Conservation (phyloP, 441 rosid genomes). For the Heliophila coronopifolia region DNA sequence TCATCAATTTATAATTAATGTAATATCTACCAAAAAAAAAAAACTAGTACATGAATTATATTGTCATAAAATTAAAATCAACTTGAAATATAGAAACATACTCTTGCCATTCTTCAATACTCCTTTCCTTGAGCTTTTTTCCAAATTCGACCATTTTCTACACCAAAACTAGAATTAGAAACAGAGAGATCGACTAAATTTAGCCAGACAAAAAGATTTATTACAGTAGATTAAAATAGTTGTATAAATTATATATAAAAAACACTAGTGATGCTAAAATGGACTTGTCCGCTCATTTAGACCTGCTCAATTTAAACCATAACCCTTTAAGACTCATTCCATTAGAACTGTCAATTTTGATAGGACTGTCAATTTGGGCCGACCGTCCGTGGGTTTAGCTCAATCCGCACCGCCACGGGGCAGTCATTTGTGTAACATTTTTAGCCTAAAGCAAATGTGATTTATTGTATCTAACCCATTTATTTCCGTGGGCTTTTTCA, state of each 20-base stretch:
- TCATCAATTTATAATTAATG: conserved; percentile 93
- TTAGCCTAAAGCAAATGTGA: too few relatives aligned
- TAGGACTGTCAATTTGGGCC: too few relatives aligned
- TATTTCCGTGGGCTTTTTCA: too few relatives aligned
- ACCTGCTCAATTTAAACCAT: too few relatives aligned
- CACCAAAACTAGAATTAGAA: conserved; percentile 24
- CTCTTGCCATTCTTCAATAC: conserved; percentile 84
- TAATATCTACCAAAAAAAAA: conserved; percentile 63
- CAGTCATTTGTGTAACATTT: too few relatives aligned
- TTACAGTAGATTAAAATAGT: background rate
- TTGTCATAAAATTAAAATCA: background rate
- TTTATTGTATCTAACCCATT: too few relatives aligned
- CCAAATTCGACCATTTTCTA: conserved; percentile 87
- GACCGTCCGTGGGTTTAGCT: too few relatives aligned
- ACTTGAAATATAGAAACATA: conserved; percentile 27
- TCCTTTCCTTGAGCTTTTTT: conserved; percentile 77
- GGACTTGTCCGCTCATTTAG: too few relatives aligned
- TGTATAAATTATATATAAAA: background rate
- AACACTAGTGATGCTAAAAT: too few relatives aligned
- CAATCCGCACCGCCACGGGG: too few relatives aligned
- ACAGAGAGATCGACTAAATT: background rate
- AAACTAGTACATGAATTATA: background rate
- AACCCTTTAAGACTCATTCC: too few relatives aligned
- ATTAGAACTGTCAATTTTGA: too few relatives aligned
- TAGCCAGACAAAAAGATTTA: background rate